Base-by-base conservation (phyloP, 176 grass and related monocot genomes). In the Avena atlantica region DNA sequence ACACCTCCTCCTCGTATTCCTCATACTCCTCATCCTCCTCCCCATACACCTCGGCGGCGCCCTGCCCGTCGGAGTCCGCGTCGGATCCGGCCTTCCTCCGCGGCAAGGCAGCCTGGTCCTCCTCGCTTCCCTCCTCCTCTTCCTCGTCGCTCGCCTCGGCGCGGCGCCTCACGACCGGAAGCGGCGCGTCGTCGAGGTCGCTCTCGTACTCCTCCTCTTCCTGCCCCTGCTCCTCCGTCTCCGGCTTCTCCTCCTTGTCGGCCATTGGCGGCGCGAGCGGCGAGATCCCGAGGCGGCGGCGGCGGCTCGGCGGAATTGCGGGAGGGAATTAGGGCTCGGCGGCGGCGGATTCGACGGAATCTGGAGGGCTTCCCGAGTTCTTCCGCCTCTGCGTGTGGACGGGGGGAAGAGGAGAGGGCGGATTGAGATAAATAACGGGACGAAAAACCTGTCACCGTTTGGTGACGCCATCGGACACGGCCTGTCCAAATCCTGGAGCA, bases 141-240 rank as follows among this genome's bases (percentile, higher is more conserved):
- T 98, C 97, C 55, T 98, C 94, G 53, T 99, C 94, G 87, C 97
- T 99, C 9, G 92, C 93, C 19, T 89, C 97, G 71, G 85, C 91
- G 34, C 90, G 84, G 70, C 97, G 97, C 80, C 94, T 87, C 92
- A 94, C 44, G 7, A 81, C 81, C 5, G 92, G 89, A 17, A 96
- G 92, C 20, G 89, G 92, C 76, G 74, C 74, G 77, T 99, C 97
- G 79, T 99, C 97, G 55, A 95, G 97, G 85, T 99, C 97, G 82
- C 90, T 93, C 87, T 96, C 97, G 82, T 99, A 99, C 76, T 99
- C 96, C 48, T 63, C 86, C 55, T 85, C 62, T 16, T 13, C 72
- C 57, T 19, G 64, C 23, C 21, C 78, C 56, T 12, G 76, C 8
- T 4, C 24, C 82, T 91, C 69, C 66, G 55, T 49, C 49, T 8